Base-by-base conservation (phyloP, 2,329 filamentous ascomycete genomes). In the Huntiella decipiens region DNA sequence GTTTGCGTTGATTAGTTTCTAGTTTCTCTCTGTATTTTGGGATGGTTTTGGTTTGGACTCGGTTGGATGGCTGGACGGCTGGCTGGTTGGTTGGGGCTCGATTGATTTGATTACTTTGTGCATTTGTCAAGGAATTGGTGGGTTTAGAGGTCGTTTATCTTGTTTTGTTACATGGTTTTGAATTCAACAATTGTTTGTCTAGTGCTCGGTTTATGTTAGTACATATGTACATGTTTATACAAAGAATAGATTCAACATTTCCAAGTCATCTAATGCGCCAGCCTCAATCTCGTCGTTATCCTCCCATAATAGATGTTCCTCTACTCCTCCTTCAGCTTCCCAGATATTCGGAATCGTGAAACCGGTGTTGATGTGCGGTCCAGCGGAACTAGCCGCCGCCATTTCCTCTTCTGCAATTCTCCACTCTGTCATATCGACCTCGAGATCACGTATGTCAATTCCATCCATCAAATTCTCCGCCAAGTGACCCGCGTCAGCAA, bases 401-500 rank as follows among this genome's bases (percentile, higher is more conserved):
- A 16, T 19, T 15, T 31, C 15, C 28, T n/a, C n/a, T 43, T 32
- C 31, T 11, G 28, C 11, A 12, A n/a, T 10, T 28, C 11, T 34
- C 28, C 40, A 43, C 11, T 6, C 22, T 8, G 16, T 13, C 28
- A 34, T 43, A 34, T 17, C 28, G n/a, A 43, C 8, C n/a, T 43
- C 31, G 7, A 43, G 17, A 43, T 43, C 40, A 31, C 31, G 28
- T 7, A 13, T 12, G 16, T 43, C 31, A 33, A 43, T 43, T n/a
- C 31, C 13, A 34, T 33, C 31, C 40, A 43, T 33, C 12, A 43
- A 15, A 17, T 17, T 17, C 19, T 16, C n/a, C 12, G 13, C 28
- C 4, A 43, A 17, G 38, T 56, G 52, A 19, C 61, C 55, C 8
- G 54, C 54, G 17, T 35, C 46, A 11, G 34, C 28, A 15, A 36